Conservation (phyloP, 495 filamentous ascomycete species). For the Parathielavia hyrcaniae region DNA sequence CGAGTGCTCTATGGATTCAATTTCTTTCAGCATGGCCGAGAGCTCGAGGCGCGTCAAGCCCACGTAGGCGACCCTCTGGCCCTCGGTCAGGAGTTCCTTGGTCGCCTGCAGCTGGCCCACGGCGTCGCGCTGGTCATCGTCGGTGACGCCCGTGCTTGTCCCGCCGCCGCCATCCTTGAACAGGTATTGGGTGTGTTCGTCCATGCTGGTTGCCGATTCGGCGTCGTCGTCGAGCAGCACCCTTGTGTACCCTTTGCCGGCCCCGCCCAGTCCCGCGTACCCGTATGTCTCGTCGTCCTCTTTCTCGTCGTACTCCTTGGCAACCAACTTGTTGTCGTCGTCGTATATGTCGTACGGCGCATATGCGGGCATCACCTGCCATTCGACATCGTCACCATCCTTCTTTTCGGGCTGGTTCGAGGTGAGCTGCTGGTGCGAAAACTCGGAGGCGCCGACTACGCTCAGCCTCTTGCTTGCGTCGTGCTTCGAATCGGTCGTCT, state of each 20-base stretch:
- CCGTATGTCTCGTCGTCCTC: constrained; percentile 65
- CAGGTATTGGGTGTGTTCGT: constrained; percentile 93
- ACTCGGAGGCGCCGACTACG: constrained; percentile 59
- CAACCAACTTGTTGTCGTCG: constrained; percentile 81
- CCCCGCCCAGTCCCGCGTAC: constrained; percentile 73
- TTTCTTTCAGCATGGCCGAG: constrained; percentile 63
- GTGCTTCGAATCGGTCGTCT: constrained; percentile 25
- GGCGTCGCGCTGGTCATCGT: constrained; percentile 73
- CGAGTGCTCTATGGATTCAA: constrained; percentile 51
- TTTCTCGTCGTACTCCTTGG: constrained; percentile 64
- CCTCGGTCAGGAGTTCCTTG: constrained; percentile 90
- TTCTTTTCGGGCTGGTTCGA: constrained; percentile 45
- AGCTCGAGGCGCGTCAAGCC: constrained; percentile 77
- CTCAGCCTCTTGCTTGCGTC: constrained; percentile 26
- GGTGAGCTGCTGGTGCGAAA: constrained; percentile 81
- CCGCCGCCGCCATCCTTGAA: constrained; percentile 61
- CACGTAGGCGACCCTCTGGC: constrained; percentile 94
- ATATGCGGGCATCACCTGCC: constrained; percentile 91
- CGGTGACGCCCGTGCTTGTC: constrained; percentile 49
- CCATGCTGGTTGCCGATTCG: constrained; percentile 88
- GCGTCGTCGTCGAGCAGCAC: constrained; percentile 92
- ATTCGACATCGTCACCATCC: constrained; percentile 56
- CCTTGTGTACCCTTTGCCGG: constrained; percentile 88
- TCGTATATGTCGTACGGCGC: constrained; percentile 92
- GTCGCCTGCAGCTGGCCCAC: constrained; percentile 90